Evolutionary conservation across 2,329 filamentous ascomycete genomes (phyloP).

Genomic region (Diatrype stigma): DNA sequence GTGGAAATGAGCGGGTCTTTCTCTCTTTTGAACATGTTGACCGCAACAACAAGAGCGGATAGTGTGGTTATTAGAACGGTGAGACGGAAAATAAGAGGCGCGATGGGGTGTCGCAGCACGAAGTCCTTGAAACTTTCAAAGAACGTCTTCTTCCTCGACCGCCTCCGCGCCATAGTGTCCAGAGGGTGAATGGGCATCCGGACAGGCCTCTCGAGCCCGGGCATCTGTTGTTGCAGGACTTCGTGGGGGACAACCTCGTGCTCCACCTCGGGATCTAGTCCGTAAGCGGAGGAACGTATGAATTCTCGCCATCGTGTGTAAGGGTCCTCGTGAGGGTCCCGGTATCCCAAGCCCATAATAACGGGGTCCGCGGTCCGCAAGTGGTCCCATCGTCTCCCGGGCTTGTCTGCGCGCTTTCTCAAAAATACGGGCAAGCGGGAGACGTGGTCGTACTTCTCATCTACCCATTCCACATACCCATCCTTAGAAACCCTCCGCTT

Average conservation of each 20-base stretch:
- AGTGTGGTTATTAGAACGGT: constrained; percentile 80
- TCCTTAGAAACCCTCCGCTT: constrained; percentile 29
- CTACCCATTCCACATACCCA: constrained; percentile 31
- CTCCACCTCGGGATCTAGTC: constrained; percentile 41
- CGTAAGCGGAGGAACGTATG: constrained; percentile 50
- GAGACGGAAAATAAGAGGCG: constrained; percentile 79
- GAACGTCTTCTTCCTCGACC: constrained; percentile 29
- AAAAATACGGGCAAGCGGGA: constrained; percentile 42
- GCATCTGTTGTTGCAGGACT: constrained; percentile 31
- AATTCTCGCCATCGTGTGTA: constrained; percentile 49
- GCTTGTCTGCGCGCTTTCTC: constrained; percentile 42
- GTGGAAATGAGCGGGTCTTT: constrained; percentile 29
- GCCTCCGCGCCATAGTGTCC: constrained; percentile 30
- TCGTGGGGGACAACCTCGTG: constrained; percentile 45
- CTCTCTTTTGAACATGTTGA: constrained; percentile 65
- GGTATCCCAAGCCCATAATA: constrained; percentile 47
- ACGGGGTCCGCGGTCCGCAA: constrained; percentile 55
- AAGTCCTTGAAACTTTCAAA: constrained; percentile 60
- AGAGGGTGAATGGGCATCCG: constrained; percentile 34
- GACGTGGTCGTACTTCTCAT: constrained; percentile 25
- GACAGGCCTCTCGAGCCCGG: constrained; percentile 35
- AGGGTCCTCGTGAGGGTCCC: constrained; percentile 35
- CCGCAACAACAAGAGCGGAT: constrained; percentile 73
- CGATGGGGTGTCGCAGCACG: constrained; percentile 75
- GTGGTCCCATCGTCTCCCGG: constrained; percentile 56